Evolutionary conservation across 495 filamentous ascomycete species (phyloP), one percentile per base, ranked within the genome.

Genomic region (Penicillium antarcticum): DNA sequence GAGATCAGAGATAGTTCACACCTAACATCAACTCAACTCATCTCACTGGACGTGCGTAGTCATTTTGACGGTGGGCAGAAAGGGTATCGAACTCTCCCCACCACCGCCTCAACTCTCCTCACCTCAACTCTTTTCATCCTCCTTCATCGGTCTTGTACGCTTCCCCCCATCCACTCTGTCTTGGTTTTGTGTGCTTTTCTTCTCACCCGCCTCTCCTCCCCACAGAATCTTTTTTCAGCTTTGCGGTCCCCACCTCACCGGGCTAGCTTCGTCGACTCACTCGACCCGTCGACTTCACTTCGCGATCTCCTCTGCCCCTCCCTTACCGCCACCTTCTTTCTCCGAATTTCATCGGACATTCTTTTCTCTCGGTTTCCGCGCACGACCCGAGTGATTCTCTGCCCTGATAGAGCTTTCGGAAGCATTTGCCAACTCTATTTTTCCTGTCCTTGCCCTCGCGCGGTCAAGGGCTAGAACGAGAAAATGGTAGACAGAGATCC

Each of bases 401-500:
- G 51, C 44, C 34, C 47, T 38, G 42, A 60, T 60, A 62, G 53
- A 62, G 53, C 59, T 55, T 45, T 41, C 49, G 41, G 52, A 52
- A 34, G 32, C 35, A 37, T 38, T 49, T 42, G 41, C 51, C 50
- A 24, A 41, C 19, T 57, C 49, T 18, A 39, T 42, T 60, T 45
- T 54, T 26, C 48, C 37, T 51, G 31, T 38, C 47, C 37, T 51
- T 51, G 38, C 37, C 40, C 54, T 47, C 24, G 36, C 51, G 48
- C 50, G 53, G 56, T 46, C 54, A 60, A 69, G 67, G 66, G 60
- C 65, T 65, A 66, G 66, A 74, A 92, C 64, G 63, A 69, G 62
- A 72, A 86, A 76, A 98, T 98, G 94, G 92, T 94, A 77, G 94
- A 96, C 79, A 88, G 86, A 77, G 94, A 97, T 76, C 80, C 87